Evolutionary conservation across 257 asterid genomes (phyloP).

Genomic region (Cynanchum wilfordii): DNA sequence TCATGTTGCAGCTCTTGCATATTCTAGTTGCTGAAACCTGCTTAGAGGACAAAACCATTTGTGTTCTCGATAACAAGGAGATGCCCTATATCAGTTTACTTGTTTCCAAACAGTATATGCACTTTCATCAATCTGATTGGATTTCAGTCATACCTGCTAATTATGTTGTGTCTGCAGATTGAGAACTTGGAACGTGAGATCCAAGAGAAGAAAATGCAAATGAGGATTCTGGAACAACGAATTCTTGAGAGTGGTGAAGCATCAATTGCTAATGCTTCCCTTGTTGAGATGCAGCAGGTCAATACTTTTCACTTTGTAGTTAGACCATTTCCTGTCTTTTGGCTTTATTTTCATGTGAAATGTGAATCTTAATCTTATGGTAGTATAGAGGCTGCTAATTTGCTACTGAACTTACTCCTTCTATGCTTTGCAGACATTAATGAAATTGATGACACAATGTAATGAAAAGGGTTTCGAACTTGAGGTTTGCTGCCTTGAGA

Average conservation of each 20-base stretch:
- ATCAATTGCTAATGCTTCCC: slow-evolving; percentile 70
- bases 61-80: background rate
- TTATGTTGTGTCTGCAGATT: slow-evolving; percentile 38
- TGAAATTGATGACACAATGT: slow-evolving; percentile 76
- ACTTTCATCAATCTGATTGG: background rate
- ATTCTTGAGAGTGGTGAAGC: slow-evolving; percentile 84
- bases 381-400: background rate
- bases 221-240: slow-evolving; percentile 74
- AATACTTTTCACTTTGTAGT: slow-evolving; percentile 7
- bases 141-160: background rate
- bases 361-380: slow-evolving; percentile 4
- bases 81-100: background rate
- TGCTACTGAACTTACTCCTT: background rate
- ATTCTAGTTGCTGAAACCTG: background rate
- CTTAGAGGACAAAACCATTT: background rate
- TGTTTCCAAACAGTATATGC: background rate
- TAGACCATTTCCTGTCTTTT: background rate
- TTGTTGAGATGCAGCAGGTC: slow-evolving; percentile 96
- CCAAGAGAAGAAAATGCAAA: slow-evolving; percentile 76
- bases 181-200: slow-evolving; percentile 82
- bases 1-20: background rate
- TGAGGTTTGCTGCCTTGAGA: slow-evolving; percentile 50
- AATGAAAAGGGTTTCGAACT: slow-evolving; percentile 86
- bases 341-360: slow-evolving; percentile 12
- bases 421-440: slow-evolving; percentile 52